phyloP scores from a whole-genome alignment of 2,329 filamentous ascomycete genomes.

The Aspergillus arachidicola region DNA sequence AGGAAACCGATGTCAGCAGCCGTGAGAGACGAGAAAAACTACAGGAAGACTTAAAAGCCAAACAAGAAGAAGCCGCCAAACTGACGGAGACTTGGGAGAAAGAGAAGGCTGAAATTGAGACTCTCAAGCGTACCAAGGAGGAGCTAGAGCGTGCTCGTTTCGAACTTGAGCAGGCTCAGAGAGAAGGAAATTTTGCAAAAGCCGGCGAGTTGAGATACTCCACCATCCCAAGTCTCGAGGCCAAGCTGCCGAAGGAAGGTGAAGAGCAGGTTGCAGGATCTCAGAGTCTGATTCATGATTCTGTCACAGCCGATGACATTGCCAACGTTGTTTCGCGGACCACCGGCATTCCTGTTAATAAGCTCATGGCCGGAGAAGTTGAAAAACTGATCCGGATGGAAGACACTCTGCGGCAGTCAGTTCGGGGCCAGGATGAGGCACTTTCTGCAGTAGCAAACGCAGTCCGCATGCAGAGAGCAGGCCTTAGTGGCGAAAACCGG shows the following conservation, averaged over 20 bases:
- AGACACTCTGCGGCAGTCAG: conserved; percentile 77
- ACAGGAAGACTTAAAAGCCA: conserved; percentile 72
- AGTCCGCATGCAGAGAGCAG: conserved; percentile 89
- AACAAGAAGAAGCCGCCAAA: conserved; percentile 73
- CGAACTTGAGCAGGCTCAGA: conserved; percentile 84
- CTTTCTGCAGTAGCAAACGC: conserved; percentile 89
- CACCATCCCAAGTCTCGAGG: conserved; percentile 78
- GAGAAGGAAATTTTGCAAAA: conserved; percentile 82
- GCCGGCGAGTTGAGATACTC: conserved; percentile 92
- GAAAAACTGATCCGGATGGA: conserved; percentile 97
- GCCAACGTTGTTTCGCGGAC: conserved; percentile 86
- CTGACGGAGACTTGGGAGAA: conserved; percentile 87
- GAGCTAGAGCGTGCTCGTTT: conserved; percentile 84
- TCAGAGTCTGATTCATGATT: conserved; percentile 78
- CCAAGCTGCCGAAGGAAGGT: conserved; percentile 76
- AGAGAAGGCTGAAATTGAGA: conserved; percentile 81
- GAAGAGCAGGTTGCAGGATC: conserved; percentile 47
- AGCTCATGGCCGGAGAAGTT: conserved; percentile 88
- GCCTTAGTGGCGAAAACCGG: conserved; percentile 85
- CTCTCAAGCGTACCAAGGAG: conserved; percentile 82
- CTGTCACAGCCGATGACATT: conserved; percentile 94
- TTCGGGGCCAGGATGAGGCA: conserved; percentile 93
- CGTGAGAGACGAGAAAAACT: conserved; percentile 85
- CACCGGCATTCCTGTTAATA: conserved; percentile 90
- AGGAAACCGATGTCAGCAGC: conserved; percentile 89